Base-by-base conservation (phyloP, 2,329 filamentous ascomycete genomes). In the Aspergillus neotritici region DNA sequence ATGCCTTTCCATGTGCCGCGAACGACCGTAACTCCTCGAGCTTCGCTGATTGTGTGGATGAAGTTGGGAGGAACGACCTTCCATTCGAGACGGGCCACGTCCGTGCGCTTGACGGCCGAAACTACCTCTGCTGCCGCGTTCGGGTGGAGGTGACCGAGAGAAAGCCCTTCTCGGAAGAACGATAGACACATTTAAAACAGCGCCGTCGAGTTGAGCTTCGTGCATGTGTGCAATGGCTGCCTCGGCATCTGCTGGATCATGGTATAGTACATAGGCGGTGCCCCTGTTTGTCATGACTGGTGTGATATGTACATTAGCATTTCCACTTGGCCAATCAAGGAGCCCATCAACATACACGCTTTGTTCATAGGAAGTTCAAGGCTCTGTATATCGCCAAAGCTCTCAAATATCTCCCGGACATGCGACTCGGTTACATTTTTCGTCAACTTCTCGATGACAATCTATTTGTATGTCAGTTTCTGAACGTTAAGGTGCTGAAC, bases 141-240 rank as follows among this genome's bases (percentile, higher is more conserved):
- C 80, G 4, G 78, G 78, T 1, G 87, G 87, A 12, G 90, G 90
- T 35, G 85, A 81, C 13, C 81, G 82, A 5, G 87, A 90, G 58
- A 95, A 87, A 55, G 88, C 87, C 57, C 86, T 82, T 38, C 86
- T 80, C 0, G 88, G 88, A 30, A 94, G 74, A 17, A 95, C 87
- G 53, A 96, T 93, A 34, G 87, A 93, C 37, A 96, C 90, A 58
- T 84, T 85, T 59, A 96, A 83, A 31, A 82, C 75, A 15, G 83
- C 80, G 40, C 89, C 89, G 65, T 96, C 90, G 21, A 95, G 71
- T 61, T 94, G 87, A n/a, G 87, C 88, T 70, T 98, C 93, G 66
- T 98, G 93, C 93, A 98, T 97, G 63, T 94, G 87, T 13, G 90
- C 82, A 55, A 96, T 94, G 21, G 93, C 93, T 11, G 82, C 76